Conservation (phyloP, 169 alveolate genomes). For the Fabrea salina region DNA sequence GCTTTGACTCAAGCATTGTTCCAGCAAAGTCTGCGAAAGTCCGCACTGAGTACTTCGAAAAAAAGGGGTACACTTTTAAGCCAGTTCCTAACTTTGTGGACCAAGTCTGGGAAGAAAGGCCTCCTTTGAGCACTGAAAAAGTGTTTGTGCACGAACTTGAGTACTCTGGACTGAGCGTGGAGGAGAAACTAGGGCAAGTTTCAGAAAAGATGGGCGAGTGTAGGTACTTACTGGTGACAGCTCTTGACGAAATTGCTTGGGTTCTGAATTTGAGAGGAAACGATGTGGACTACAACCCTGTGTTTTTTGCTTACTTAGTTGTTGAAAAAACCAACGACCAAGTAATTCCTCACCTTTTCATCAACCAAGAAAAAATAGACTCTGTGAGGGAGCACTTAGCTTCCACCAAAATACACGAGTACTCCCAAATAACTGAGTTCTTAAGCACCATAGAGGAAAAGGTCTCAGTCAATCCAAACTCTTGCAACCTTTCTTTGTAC, state of each 20-base stretch:
- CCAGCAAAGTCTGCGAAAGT: conserved; percentile 36
- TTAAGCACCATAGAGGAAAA: neutral
- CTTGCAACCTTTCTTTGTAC: neutral
- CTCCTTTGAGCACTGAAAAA: neutral
- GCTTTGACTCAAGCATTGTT: conserved; percentile 69
- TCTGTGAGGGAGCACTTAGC: neutral
- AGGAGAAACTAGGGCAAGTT: neutral
- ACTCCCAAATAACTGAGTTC: neutral
- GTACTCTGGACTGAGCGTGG: neutral
- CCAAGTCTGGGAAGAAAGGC: conserved; percentile 66
- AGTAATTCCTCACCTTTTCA: conserved; percentile 11
- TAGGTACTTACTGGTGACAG: neutral
- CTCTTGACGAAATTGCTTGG: conserved; percentile 97
- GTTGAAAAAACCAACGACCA: conserved; percentile 34
- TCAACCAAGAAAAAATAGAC: neutral
- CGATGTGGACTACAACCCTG: conserved; percentile 95
- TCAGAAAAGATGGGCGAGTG: neutral
- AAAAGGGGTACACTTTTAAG: conserved; percentile 41
- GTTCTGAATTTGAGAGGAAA: conserved; percentile 96
- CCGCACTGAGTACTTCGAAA: conserved; percentile 27
- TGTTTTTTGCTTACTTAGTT: conserved; percentile 90
- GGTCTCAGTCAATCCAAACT: conserved; percentile 5
- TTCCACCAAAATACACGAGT: conserved; percentile 10
- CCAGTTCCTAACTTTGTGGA: conserved; percentile 66
- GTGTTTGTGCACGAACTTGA: conserved; percentile 3